Percentiles rank a stretch among this genome's conserved stretches.
Evolutionary conservation across 192 early-diverging fungal genomes (phyloP).

Genomic region (Gonapodya prolifera): DNA sequence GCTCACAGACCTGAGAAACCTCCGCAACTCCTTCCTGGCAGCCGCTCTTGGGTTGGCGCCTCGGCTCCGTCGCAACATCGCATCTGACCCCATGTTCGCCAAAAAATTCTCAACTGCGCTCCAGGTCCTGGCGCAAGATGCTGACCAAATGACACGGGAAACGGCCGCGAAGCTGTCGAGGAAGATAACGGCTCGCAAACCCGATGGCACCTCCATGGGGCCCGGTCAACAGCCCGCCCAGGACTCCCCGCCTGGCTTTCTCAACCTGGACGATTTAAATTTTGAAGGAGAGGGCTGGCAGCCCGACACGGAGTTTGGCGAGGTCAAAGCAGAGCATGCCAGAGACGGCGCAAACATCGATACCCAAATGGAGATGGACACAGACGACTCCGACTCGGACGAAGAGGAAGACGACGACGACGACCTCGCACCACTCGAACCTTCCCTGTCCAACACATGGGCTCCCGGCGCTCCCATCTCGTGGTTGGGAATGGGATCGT

Average conservation of each 20-base stretch:
- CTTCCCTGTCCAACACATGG: no score
- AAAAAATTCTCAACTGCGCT: not conserved
- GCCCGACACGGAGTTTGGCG: not conserved
- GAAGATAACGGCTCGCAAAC: not conserved
- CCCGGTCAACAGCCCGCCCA: not conserved
- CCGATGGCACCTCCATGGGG: no score
- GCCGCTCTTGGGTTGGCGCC: not conserved
- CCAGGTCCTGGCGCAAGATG: not conserved
- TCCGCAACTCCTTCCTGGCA: not conserved
- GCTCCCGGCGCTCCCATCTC: no score
- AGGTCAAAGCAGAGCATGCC: not conserved
- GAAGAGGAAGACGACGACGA: no score
- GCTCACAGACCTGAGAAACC: not conserved
- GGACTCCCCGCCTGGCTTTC: not conserved
- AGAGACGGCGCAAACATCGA: no score
- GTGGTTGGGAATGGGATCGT: no score
- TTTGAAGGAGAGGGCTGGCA: not conserved
- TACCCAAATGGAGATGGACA: no score
- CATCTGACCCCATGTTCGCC: not conserved
- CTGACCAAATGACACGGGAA: not conserved
- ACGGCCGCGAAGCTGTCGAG: no score
- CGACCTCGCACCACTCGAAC: no score
- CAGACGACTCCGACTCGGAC: no score
- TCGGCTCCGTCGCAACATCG: not conserved
- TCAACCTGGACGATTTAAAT: not conserved